Evolutionary conservation across 2,329 filamentous ascomycete genomes (phyloP).

Genomic region (Sarocladiaceae sp.): DNA sequence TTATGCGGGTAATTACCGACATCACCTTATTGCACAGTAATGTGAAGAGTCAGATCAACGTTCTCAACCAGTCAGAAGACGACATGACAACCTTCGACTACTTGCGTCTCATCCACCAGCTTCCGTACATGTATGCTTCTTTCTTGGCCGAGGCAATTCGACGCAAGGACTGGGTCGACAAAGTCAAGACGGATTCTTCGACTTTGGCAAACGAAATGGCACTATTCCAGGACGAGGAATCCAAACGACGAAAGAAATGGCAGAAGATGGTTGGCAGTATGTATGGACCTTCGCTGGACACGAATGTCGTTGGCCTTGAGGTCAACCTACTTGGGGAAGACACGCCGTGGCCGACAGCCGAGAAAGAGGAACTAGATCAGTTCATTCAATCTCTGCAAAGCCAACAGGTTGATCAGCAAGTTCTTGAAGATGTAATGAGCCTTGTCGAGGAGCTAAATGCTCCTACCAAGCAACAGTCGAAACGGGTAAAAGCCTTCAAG

Average conservation of each 20-base stretch:
- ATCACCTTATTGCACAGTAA: constrained; percentile 70
- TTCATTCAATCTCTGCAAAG: constrained; percentile 62
- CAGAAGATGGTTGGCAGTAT: constrained; percentile 75
- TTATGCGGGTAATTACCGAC: constrained; percentile 76
- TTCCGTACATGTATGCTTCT: constrained; percentile 86
- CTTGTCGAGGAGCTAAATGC: constrained; percentile 72
- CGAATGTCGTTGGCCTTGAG: constrained; percentile 69
- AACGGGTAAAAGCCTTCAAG: constrained; percentile 88
- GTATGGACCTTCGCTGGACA: constrained; percentile 62
- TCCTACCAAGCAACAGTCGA: constrained; percentile 80
- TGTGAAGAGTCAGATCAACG: constrained; percentile 65
- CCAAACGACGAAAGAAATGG: constrained; percentile 84
- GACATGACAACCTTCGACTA: constrained; percentile 76
- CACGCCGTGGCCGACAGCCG: constrained; percentile 71
- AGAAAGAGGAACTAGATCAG: constrained; percentile 67
- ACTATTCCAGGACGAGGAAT: constrained; percentile 85
- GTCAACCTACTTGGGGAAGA: constrained; percentile 78
- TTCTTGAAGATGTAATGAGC: constrained; percentile 67
- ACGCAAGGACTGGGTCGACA: constrained; percentile 85
- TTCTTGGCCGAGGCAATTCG: constrained; percentile 80
- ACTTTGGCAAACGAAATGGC: constrained; percentile 90
- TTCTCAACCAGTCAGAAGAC: constrained; percentile 66
- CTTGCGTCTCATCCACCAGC: constrained; percentile 70
- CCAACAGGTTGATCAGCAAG: constrained; percentile 57
- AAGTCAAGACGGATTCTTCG: constrained; percentile 80